Conservation (phyloP, 352 stramenopile species). For the Peronospora tabacina region DNA sequence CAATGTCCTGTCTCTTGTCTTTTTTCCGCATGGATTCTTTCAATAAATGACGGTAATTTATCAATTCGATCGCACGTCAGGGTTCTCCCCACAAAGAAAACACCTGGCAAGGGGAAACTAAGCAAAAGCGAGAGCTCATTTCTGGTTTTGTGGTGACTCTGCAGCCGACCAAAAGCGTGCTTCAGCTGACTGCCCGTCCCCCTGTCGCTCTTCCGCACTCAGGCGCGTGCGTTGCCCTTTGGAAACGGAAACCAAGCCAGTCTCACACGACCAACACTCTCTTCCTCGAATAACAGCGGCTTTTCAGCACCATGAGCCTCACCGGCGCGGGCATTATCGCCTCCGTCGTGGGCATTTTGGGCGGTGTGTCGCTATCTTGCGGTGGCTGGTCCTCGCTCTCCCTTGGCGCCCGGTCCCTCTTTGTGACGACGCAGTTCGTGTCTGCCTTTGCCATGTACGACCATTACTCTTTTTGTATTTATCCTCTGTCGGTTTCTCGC, state of each 20-base stretch:
- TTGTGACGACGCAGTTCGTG: constrained; percentile 72
- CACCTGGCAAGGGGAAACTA: constrained; percentile 14
- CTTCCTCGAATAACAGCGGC: constrained; percentile 8
- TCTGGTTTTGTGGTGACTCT: constrained; percentile 50
- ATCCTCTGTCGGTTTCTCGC: constrained; percentile 1
- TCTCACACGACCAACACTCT: neutral
- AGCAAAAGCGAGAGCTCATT: constrained; percentile 28
- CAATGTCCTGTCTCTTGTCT: neutral
- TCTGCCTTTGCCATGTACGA: constrained; percentile 77
- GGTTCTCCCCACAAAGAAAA: constrained; percentile 13
- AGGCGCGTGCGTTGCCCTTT: constrained; percentile 4
- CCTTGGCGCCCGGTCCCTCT: constrained; percentile 76
- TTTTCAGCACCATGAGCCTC: constrained; percentile 36
- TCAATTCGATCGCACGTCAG: constrained; percentile 22
- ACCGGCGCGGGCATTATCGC: constrained; percentile 59
- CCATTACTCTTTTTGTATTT: constrained; percentile 13
- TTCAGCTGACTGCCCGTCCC: neutral
- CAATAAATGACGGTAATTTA: constrained; percentile 31
- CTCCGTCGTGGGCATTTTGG: constrained; percentile 67
- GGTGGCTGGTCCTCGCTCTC: constrained; percentile 81
- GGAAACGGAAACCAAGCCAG: neutral
- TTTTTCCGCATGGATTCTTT: constrained; percentile 18
- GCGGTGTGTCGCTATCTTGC: constrained; percentile 78
- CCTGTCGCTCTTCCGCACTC: neutral
- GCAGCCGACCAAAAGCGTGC: constrained; percentile 29